Conservation (phyloP, 1,284 basidiomycete species). For the Ustilago curta region DNA sequence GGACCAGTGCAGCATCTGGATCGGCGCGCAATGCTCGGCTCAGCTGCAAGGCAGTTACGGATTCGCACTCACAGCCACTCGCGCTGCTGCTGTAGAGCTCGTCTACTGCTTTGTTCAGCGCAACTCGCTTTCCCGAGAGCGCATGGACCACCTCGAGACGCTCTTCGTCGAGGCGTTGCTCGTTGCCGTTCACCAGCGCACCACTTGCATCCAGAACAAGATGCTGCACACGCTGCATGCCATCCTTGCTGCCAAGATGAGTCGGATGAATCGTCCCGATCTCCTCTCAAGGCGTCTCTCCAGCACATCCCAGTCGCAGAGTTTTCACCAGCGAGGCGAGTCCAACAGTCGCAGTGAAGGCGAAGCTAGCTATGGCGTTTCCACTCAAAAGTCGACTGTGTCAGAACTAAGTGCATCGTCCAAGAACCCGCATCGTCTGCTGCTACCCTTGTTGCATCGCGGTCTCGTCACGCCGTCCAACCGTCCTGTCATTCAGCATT, state of each 20-base stretch:
- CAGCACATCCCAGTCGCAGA: slow-evolving; percentile 15
- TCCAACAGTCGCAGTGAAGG: slow-evolving; percentile 18
- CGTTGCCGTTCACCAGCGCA: slow-evolving; percentile 75
- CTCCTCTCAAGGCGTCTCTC: slow-evolving; percentile 18
- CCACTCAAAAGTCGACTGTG: slow-evolving; percentile 4
- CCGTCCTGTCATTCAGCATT: slow-evolving; percentile 86
- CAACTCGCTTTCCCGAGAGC: slow-evolving; percentile 77
- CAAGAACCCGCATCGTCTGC: slow-evolving; percentile 71
- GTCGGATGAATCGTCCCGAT: slow-evolving; percentile 11
- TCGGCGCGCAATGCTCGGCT: slow-evolving; percentile 30
- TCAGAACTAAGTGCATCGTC: background rate
- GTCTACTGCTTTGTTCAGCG: slow-evolving; percentile 83
- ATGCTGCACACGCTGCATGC: slow-evolving; percentile 90
- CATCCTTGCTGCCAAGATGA: slow-evolving; percentile 68
- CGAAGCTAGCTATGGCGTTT: background rate
- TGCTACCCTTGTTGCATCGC: slow-evolving; percentile 83
- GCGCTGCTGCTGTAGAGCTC: slow-evolving; percentile 80
- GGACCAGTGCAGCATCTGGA: slow-evolving; percentile 35
- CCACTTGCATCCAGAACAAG: slow-evolving; percentile 74
- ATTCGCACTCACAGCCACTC: slow-evolving; percentile 71
- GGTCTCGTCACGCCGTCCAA: slow-evolving; percentile 80
- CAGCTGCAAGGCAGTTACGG: slow-evolving; percentile 8
- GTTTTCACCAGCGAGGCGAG: slow-evolving; percentile 24
- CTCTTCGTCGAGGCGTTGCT: slow-evolving; percentile 82
- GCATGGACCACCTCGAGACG: slow-evolving; percentile 74